These are phyloP conservation scores for Dactylellina sp. DNA, from an alignment of 2,329 filamentous ascomycete species.

Conservation along the genomic window DNA sequence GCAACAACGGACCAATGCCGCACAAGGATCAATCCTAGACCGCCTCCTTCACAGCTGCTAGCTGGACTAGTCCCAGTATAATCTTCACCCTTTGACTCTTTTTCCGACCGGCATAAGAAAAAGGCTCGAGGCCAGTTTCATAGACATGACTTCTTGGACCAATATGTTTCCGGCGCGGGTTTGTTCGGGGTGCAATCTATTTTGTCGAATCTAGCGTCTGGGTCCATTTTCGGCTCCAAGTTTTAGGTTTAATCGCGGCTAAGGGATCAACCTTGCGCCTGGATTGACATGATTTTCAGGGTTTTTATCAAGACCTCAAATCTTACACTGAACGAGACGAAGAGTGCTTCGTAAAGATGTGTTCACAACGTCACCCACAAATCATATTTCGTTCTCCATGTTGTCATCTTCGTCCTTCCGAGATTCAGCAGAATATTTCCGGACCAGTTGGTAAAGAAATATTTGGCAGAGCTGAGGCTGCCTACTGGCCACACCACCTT, in stretches of 20 bases:
- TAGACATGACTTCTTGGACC: no score
- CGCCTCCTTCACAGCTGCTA: not conserved
- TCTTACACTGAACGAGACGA: conserved; percentile 27
- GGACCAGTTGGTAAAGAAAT: no score
- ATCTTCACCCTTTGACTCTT: no score
- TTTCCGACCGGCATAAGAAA: no score
- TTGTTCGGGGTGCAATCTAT: not conserved
- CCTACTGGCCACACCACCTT: not conserved
- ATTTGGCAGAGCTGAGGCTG: not conserved
- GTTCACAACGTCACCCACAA: no score
- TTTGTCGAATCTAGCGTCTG: not conserved
- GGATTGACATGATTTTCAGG: conserved; percentile 45
- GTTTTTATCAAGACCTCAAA: conserved; percentile 5
- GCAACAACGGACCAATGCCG: conserved; percentile 19
- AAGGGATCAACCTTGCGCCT: not conserved
- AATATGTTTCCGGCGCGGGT: no score
- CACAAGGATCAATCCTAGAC: conserved; percentile 34
- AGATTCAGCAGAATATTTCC: no score
- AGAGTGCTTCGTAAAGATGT: conserved; percentile 33
- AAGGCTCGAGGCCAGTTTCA: no score
- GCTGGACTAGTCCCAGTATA: not conserved
- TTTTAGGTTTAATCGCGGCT: not conserved
- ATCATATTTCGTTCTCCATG: no score
- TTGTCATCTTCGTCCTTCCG: no score
- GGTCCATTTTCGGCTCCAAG: not conserved